Evolutionary conservation across 495 filamentous ascomycete genomes (phyloP), one percentile per base, ranked within the genome.

Genomic region (Clavariopsis aquatica): DNA sequence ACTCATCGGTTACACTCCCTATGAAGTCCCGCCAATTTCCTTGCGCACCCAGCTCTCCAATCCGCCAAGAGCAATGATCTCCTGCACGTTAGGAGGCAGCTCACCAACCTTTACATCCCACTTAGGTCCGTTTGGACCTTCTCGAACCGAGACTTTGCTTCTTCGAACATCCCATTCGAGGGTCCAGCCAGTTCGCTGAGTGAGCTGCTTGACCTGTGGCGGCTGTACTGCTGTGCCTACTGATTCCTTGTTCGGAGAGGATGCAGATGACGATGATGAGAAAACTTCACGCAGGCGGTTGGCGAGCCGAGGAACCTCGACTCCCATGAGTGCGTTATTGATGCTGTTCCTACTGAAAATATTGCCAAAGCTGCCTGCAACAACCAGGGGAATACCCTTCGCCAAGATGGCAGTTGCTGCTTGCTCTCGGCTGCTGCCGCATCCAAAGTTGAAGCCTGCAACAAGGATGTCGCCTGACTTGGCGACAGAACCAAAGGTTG

Each of bases 311-410:
- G 93, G 92, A 0, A 94, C 81, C 73, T 96, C 92, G 9, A 96
- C 78, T 0, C 88, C 85, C 83, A 96, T 85, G 13, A 98, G 78
- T 0, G 89, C 92, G 64, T 96, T 98, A 76, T 97, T 96, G 78
- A 98, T 93, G 69, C 85, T 87, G 76, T 96, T 96, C 7, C 93
- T 79, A 63, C 79, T 81, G 73, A 96, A 96, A 66, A 95, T 96
- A 72, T 93, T 96, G 1, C 90, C 87, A 68, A 96, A 94, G 75
- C 87, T 92, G 12, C 91, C 92, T 0, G 89, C 81, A 0, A 96
- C 86, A 13, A 96, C 92, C 0, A 98, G 80, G 0, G 86, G 89
- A 57, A 98, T 95, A 65, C 88, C 72, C 75, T 89, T 91, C 0
- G 93, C 93, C 0, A 96, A 81, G 56, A 97, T 89, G 0, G 93